phyloP scores from a whole-genome alignment of 768 basidiomycete species.

The Dioszegia crocea region DNA sequence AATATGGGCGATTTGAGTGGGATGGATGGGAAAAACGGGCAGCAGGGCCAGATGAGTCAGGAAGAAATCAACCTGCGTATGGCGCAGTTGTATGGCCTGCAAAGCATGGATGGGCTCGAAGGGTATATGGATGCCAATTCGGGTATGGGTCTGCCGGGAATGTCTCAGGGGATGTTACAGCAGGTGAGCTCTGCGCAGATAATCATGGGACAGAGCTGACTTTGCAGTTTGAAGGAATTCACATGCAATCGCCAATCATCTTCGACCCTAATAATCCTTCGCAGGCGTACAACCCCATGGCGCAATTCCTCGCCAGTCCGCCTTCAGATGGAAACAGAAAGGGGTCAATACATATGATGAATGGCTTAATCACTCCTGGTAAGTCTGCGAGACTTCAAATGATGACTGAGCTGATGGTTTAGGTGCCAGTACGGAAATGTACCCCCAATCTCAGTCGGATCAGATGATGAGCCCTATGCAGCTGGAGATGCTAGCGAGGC shows the following conservation, averaged over 20 bases:
- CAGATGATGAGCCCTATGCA: constrained; percentile 43
- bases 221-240: constrained; percentile 43
- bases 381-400: constrained; percentile 27
- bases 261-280: constrained; percentile 30
- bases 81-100: background rate
- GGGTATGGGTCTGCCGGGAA: background rate
- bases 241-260: constrained; percentile 47
- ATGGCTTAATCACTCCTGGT: constrained; percentile 64
- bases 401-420: background rate
- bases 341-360: constrained; percentile 60
- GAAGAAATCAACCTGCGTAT: background rate
- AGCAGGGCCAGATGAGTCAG: constrained; percentile 1
- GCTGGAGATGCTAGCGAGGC: constrained; percentile 30
- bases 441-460: constrained; percentile 31
- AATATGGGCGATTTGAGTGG: background rate
- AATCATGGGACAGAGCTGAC: background rate
- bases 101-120: constrained; percentile 5
- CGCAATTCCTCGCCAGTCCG: constrained; percentile 23
- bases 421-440: constrained; percentile 36
- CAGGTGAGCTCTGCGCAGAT: background rate
- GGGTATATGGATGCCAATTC: background rate
- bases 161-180: constrained; percentile 9
- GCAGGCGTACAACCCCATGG: constrained; percentile 24
- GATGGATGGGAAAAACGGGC: background rate
- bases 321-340: constrained; percentile 10